Evolutionary conservation across 2,329 filamentous ascomycete species (phyloP), one percentile per base, ranked within the genome.

Genomic region (Aureobasidium lini): DNA sequence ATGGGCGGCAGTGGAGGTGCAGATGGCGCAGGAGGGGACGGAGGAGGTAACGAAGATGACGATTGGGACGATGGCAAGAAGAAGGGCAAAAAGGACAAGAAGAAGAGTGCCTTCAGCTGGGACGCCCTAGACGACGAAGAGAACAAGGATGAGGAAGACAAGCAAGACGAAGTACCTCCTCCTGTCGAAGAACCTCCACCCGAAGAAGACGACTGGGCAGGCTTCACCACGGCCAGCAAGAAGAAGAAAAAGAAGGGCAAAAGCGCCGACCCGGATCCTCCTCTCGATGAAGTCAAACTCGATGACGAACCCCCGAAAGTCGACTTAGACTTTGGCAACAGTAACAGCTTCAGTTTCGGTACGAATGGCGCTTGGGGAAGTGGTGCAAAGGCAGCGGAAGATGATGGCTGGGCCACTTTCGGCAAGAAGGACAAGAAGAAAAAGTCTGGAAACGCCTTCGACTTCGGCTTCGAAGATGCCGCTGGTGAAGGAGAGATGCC

Each of bases 231-330:
- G 6, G 58, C 57, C 7, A 66, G 68, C 52, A 69, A 71, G 62
- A 71, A 70, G 63, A 70, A 71, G 61, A 68, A 67, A 34, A 72
- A 71, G 57, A 71, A 71, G 57, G 66, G 64, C 53, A 72, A 73
- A 66, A 57, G 49, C 29, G 42, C 49, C 46, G 57, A 62, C 31
- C 59, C 62, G 53, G 60, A 61, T 61, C 59, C 64, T 39, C 61
- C 66, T 37, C 15, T 16, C 1, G 52, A 44, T 5, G 66, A 65
- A n/a, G 62, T 66, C 62, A 75, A 72, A 56, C 77, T 78, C 63
- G 74, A 78, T 64, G 75, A 77, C 57, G 66, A 63, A 37, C 74
- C 72, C 54, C 77, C 77, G 23, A 77, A 78, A 67, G 72, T 79
- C 64, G 75, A 79, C 61, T 69, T 79, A 62, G 74, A 73, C 62